Evolutionary conservation across 176 grass and related monocot species (phyloP).

Genomic region (Aegilops longissima): DNA sequence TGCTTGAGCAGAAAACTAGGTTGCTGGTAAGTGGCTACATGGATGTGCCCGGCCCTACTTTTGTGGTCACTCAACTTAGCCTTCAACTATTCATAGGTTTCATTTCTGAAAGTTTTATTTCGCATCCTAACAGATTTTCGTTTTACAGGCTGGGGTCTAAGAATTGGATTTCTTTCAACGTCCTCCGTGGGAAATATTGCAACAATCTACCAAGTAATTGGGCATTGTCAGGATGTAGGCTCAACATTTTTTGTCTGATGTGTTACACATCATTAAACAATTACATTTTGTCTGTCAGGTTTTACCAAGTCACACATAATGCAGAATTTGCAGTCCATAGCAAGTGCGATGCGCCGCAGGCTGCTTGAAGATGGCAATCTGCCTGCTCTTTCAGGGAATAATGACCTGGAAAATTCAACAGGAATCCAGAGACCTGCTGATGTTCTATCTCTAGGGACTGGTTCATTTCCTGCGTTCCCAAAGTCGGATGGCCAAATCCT

Average conservation of each 20-base stretch:
- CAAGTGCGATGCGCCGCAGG: conserved; percentile 45
- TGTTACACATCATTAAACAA: conserved; percentile 4
- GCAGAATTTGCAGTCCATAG: conserved; percentile 44
- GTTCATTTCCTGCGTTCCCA: conserved; percentile 68
- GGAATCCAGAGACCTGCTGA: conserved; percentile 35
- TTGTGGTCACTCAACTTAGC: background rate
- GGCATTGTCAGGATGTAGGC: conserved; percentile 27
- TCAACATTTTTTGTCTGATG: conserved; percentile 1
- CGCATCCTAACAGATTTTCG: conserved; percentile 19
- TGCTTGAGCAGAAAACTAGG: conserved; percentile 60
- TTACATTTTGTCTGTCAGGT: conserved; percentile 40
- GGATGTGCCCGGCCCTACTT: background rate
- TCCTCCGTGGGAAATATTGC: conserved; percentile 22
- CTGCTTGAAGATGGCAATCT: conserved; percentile 70
- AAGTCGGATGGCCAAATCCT: conserved; percentile 33
- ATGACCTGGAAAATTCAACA: conserved; percentile 27
- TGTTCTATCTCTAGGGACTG: conserved; percentile 65
- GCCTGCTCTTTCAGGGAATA: conserved; percentile 69
- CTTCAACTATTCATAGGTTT: conserved; percentile 3
- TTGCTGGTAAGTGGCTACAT: conserved; percentile 49
- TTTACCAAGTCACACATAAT: conserved; percentile 28
- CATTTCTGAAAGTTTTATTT: conserved; percentile 28
- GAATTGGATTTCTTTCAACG: conserved; percentile 35
- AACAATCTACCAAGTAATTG: conserved; percentile 49
- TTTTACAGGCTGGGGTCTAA: conserved; percentile 34